Evolutionary conservation across 2,329 filamentous ascomycete species (phyloP), one percentile per base, ranked within the genome.

Genomic region (Phialocephala subalpina): DNA sequence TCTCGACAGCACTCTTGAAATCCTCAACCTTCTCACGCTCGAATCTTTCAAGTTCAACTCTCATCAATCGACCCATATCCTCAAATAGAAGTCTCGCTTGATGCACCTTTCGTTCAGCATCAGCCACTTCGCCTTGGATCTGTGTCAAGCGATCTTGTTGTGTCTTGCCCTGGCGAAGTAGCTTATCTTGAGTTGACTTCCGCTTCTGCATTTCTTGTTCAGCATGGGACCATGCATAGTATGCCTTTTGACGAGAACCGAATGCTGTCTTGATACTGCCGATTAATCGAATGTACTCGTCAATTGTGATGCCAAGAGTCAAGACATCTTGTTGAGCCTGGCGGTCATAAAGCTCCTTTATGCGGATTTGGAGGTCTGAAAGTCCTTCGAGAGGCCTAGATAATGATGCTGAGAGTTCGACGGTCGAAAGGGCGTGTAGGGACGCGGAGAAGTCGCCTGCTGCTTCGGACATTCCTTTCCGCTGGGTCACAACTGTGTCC

Each of bases 21-120:
- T 99, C 96, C 77, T 99, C 96, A 2, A 99, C 96, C 83, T 99
- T 99, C 80, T 99, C 96, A 73, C 87, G 88, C 81, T 99, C 96
- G 75, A 99, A 99, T 20, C 94, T 86, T 74, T 98, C 96, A 71
- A 99, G 84, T 79, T 99, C 96, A 40, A 85, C 86, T 67, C 93
- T 89, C 94, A 99, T 96, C 76, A 97, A 82, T 14, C 94, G 86
- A 16, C 96, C 96, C 94, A 99, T 98, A 76, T 99, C 96, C 72
- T 99, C 96, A 75, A 99, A 99, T 55, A 97, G 80, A 65, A 98
- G 81, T 62, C 94, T 84, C 0, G 94, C 92, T 78, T 97, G 94
- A 77, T 98, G 93, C 0, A 97, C 93, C 77, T 93, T 95, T 73
- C 93, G 87, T 82, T 99, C 96, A 2, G 94, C 93, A 80, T 99